A percentile compares a stretch with the other conserved stretches of the same genome.
Evolutionary conservation across 257 asterid genomes (phyloP).

Genomic region (Nicotiana attenuata): DNA sequence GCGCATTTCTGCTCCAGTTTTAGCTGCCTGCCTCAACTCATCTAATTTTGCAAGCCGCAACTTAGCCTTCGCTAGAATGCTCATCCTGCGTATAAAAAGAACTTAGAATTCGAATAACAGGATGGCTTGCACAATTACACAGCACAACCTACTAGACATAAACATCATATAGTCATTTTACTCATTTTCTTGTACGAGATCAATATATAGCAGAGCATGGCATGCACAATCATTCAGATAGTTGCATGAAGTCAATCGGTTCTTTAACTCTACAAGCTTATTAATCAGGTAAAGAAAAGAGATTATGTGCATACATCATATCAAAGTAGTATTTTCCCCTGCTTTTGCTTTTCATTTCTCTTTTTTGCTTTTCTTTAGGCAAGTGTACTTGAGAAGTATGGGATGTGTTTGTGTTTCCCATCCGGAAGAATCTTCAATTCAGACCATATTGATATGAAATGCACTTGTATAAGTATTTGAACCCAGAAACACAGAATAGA

Average conservation of each 20-base stretch:
- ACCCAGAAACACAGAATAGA: not conserved
- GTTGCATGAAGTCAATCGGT: not conserved
- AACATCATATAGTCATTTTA: not conserved
- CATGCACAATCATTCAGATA: not conserved
- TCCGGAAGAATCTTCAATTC: not conserved
- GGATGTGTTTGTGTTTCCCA: not conserved
- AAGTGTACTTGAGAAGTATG: not conserved
- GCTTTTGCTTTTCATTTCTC: not conserved
- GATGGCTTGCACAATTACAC: not conserved
- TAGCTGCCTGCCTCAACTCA: conserved; percentile 87
- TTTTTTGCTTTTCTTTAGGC: not conserved
- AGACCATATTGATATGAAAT: not conserved
- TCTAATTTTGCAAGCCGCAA: conserved; percentile 88
- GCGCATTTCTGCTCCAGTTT: conserved; percentile 70
- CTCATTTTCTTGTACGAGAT: not conserved
- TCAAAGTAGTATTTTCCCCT: not conserved
- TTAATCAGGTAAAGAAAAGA: not conserved
- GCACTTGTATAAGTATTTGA: not conserved
- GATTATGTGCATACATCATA: not conserved
- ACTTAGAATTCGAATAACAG: not conserved
- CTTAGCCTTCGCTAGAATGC: conserved; percentile 69
- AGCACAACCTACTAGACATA: not conserved
- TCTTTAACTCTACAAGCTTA: not conserved
- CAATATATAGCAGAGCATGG: not conserved
- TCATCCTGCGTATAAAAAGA: conserved; percentile 40